phyloP scores from a whole-genome alignment of 208 protist species.

The Acanthamoeba triangularis region DNA sequence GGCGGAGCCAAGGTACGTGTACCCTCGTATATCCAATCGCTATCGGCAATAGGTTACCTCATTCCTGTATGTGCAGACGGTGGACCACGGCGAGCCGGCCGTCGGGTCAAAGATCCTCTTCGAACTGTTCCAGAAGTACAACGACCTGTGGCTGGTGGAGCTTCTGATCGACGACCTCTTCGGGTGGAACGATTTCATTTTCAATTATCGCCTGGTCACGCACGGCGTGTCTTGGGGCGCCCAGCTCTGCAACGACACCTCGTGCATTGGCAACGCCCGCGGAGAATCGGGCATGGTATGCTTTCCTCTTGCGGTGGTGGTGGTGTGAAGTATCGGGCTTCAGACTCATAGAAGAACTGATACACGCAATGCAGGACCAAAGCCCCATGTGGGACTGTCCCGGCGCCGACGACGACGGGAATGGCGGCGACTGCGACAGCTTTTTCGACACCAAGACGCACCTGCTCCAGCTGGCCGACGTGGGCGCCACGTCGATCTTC shows the following conservation, averaged over 20 bases:
- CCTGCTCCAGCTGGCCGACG: not conserved
- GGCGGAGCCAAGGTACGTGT: slow-evolving; percentile 1
- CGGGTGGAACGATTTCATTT: slow-evolving; percentile 10
- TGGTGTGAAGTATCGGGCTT: too few species aligned
- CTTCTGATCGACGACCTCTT: slow-evolving; percentile 7
- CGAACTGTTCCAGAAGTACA: not conserved
- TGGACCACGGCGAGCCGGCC: not conserved
- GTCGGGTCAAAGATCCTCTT: not conserved
- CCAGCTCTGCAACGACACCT: not conserved
- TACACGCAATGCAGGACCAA: not conserved
- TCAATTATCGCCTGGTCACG: not conserved
- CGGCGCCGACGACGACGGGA: not conserved
- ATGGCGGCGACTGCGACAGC: not conserved
- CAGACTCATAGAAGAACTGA: too few species aligned
- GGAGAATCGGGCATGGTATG: not conserved
- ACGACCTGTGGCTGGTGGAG: not conserved
- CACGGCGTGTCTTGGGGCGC: not conserved
- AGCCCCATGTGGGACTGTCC: slow-evolving; percentile 53
- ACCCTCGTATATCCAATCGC: too few species aligned
- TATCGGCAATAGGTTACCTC: too few species aligned
- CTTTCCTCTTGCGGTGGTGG: not conserved
- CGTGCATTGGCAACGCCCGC: not conserved
- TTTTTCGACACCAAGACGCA: not conserved
- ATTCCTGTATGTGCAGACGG: too few species aligned
- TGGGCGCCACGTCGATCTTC: not conserved